phyloP scores from a whole-genome alignment of 441 rosid species.

The Viola pubescens region DNA sequence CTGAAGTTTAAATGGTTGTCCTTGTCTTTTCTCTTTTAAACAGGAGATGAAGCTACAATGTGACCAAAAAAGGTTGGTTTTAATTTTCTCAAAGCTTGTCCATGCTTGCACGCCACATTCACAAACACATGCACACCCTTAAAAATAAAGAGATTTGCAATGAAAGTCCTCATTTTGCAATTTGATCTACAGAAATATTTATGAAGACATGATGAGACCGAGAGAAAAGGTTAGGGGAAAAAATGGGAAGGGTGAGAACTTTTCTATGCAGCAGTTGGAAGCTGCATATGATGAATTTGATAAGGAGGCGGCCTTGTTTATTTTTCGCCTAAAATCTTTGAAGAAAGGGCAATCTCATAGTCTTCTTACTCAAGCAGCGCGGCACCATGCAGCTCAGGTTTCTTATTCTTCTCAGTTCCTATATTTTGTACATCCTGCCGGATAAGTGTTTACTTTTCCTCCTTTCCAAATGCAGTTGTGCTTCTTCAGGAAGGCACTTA shows the following conservation, averaged over 20 bases:
- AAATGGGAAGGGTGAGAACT: slow-evolving; percentile 59
- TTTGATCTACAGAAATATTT: slow-evolving; percentile 44
- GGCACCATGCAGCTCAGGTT: slow-evolving; percentile 99
- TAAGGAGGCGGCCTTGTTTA: slow-evolving; percentile 74
- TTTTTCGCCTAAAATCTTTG: slow-evolving; percentile 82
- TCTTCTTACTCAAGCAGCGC: slow-evolving; percentile 88
- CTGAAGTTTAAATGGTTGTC: slow-evolving; percentile 6
- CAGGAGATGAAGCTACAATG: slow-evolving; percentile 99
- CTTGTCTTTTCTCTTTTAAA: slow-evolving; percentile 17
- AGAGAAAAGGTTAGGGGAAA: slow-evolving; percentile 61
- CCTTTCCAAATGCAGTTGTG: slow-evolving; percentile 41
- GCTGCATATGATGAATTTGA: slow-evolving; percentile 68
- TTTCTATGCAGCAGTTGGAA: slow-evolving; percentile 52
- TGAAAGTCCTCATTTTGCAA: slow-evolving; percentile 23
- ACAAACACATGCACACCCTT: background rate
- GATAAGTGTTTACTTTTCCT: slow-evolving; percentile 12
- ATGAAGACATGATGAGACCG: slow-evolving; percentile 60
- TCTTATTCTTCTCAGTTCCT: slow-evolving; percentile 5
- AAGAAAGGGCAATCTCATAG: slow-evolving; percentile 91
- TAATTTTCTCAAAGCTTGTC: slow-evolving; percentile 15
- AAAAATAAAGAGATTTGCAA: slow-evolving; percentile 8
- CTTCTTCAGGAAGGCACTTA: slow-evolving; percentile 72
- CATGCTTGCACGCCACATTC: background rate
- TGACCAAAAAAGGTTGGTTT: slow-evolving; percentile 79
- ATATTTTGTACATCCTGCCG: slow-evolving; percentile 3